Percentiles rank a stretch among this genome's conserved stretches.
Conservation (phyloP, 441 rosid genomes). For the Jatropha podagrica region DNA sequence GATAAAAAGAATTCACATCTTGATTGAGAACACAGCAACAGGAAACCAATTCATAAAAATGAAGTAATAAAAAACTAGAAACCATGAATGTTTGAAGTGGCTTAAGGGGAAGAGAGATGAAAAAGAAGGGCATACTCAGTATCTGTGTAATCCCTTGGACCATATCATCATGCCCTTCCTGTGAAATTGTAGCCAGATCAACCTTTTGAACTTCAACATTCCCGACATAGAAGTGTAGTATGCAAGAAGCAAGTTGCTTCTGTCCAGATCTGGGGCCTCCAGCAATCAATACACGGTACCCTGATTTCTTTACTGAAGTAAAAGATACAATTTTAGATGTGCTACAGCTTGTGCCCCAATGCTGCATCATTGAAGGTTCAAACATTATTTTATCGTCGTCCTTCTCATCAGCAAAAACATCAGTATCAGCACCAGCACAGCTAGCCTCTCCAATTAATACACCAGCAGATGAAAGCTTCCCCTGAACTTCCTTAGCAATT, state of each 20-base stretch:
- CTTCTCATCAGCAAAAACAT: slow-evolving; percentile 44
- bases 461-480: slow-evolving; percentile 59
- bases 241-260: slow-evolving; percentile 89
- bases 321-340: slow-evolving; percentile 34
- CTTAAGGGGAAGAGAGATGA: slow-evolving; percentile 14
- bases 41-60: background rate
- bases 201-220: slow-evolving; percentile 84
- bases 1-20: background rate
- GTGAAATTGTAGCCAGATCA: slow-evolving; percentile 88
- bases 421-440: slow-evolving; percentile 42
- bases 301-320: slow-evolving; percentile 51
- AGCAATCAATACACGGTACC: slow-evolving; percentile 75
- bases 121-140: slow-evolving; percentile 57
- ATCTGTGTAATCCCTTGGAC: slow-evolving; percentile 79
- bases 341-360: slow-evolving; percentile 30
- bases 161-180: slow-evolving; percentile 92
- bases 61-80: background rate
- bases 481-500: slow-evolving; percentile 55
- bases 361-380: slow-evolving; percentile 34
- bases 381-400: slow-evolving; percentile 31
- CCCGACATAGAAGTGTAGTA: slow-evolving; percentile 84
- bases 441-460: slow-evolving; percentile 52
- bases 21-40: background rate
- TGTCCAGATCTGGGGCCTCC: slow-evolving; percentile 89
- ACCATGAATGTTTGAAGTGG: background rate